These are phyloP conservation scores for Daldinia sp. DNA, from an alignment of 2,329 filamentous ascomycete genomes.

Conservation along the genomic window DNA sequence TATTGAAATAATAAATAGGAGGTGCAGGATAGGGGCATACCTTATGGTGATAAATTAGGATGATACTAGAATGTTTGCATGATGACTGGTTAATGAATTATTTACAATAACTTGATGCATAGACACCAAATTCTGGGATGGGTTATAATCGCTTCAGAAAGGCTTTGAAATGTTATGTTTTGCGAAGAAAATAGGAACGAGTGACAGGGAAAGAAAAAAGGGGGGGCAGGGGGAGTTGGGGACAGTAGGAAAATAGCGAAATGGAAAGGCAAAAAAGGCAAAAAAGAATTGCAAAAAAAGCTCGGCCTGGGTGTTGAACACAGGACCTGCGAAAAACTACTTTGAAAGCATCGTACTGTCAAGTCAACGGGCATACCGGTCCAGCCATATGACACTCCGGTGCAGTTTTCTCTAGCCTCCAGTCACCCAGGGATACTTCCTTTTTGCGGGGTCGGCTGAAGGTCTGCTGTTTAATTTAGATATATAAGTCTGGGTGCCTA, in stretches of 20 bases:
- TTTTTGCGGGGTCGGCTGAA: conserved; percentile 6
- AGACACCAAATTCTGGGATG: no score
- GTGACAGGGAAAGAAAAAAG: background rate
- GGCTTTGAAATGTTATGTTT: no score
- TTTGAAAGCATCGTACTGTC: conserved; percentile 4
- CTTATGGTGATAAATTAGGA: no score
- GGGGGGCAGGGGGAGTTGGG: background rate
- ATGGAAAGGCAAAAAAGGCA: background rate
- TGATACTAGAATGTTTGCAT: no score
- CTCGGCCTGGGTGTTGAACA: background rate
- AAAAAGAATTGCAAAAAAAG: conserved; percentile 1
- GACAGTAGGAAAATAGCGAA: background rate
- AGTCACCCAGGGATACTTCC: conserved; percentile 8
- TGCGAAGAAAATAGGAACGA: background rate
- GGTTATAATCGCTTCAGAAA: no score
- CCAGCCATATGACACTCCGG: conserved; percentile 1
- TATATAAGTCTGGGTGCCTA: background rate
- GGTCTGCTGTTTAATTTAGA: background rate
- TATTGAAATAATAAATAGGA: no score
- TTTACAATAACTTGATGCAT: no score
- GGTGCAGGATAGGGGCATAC: no score
- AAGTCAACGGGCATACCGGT: background rate
- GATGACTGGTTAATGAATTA: no score
- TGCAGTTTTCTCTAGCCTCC: conserved; percentile 6
- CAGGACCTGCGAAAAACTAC: conserved; percentile 5